phyloP scores from a whole-genome alignment of 345 rosid species.

The Brassica juncea region DNA sequence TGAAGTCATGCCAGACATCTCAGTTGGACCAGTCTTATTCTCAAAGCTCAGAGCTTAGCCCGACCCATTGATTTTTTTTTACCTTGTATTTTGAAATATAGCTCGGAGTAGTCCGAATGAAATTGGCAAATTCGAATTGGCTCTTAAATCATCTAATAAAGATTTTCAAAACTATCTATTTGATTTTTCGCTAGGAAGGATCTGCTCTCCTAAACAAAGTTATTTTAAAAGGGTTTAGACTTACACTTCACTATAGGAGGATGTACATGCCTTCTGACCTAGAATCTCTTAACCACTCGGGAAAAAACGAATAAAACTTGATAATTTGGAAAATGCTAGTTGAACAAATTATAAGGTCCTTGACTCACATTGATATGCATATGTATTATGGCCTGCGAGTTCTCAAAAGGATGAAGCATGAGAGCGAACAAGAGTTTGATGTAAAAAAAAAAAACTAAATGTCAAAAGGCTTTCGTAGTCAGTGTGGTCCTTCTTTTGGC shows the following conservation, averaged over 20 bases:
- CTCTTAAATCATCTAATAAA: too few relatives aligned
- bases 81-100: not conserved
- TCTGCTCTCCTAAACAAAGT: too few relatives aligned
- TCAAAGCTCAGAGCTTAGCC: not conserved
- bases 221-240: too few relatives aligned
- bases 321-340: not conserved
- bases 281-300: too few relatives aligned
- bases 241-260: too few relatives aligned
- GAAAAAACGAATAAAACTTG: too few relatives aligned
- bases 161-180: too few relatives aligned
- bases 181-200: too few relatives aligned
- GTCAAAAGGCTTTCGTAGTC: slow-evolving; percentile 27
- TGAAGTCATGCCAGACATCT: not conserved
- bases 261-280: too few relatives aligned
- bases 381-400: not conserved
- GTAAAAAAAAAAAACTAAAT: not conserved
- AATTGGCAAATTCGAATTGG: not conserved
- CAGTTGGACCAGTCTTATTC: not conserved
- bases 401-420: not conserved
- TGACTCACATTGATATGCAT: not conserved
- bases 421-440: slow-evolving; percentile 15
- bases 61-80: not conserved
- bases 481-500: slow-evolving; percentile 12
- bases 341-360: not conserved
- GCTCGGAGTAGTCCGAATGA: not conserved